Conservation (phyloP, 352 stramenopile genomes). For the Phytophthora palmivora region DNA sequence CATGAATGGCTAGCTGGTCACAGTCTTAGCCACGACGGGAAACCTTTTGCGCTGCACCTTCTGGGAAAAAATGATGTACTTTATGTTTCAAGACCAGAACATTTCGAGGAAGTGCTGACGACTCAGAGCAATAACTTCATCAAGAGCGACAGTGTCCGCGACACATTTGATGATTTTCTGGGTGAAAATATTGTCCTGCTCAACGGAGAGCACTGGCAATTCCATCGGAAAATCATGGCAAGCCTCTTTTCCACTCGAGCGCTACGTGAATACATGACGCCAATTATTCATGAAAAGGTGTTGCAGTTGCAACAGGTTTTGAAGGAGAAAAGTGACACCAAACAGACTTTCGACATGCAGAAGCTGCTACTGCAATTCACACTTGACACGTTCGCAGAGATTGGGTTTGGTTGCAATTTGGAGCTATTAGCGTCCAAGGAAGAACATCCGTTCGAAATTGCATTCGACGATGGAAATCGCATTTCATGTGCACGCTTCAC, state of each 20-base stretch:
- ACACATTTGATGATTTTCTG: constrained; percentile 45
- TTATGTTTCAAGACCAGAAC: constrained; percentile 7
- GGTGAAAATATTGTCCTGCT: constrained; percentile 62
- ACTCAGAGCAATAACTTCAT: constrained; percentile 10
- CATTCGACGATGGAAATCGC: constrained; percentile 45
- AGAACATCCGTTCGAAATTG: constrained; percentile 42
- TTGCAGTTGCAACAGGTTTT: constrained; percentile 14
- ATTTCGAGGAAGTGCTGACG: constrained; percentile 18
- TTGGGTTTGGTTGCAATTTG: constrained; percentile 61
- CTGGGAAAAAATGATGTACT: constrained; percentile 11
- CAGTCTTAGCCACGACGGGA: constrained; percentile 1
- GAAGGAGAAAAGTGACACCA: neutral
- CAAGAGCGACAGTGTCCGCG: constrained; percentile 13
- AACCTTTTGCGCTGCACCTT: constrained; percentile 15
- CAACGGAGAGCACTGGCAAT: constrained; percentile 59
- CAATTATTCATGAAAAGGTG: constrained; percentile 36
- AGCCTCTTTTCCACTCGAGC: constrained; percentile 76
- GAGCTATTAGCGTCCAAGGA: constrained; percentile 29
- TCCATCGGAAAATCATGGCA: constrained; percentile 78
- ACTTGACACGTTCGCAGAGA: constrained; percentile 58
- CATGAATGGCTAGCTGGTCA: neutral
- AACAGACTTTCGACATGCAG: constrained; percentile 22
- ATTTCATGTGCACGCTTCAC: constrained; percentile 24
- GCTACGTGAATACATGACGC: constrained; percentile 50
- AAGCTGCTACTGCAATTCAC: constrained; percentile 45